phyloP scores from a whole-genome alignment of 805 yeast species.

The Spathaspora sp. region DNA sequence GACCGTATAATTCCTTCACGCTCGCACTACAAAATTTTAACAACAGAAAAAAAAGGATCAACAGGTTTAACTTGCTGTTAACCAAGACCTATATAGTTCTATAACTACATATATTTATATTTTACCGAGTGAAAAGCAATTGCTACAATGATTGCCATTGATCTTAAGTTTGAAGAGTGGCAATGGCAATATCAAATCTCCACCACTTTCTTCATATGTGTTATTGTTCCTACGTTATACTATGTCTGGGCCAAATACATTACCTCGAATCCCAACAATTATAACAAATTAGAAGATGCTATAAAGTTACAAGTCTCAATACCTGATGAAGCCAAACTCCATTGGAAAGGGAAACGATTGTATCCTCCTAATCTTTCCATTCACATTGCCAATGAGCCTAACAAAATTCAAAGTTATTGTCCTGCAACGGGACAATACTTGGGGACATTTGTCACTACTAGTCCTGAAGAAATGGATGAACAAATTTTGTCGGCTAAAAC shows the following conservation, averaged over 20 bases:
- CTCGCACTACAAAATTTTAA: too few relatives aligned
- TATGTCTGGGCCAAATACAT: constrained; percentile 34
- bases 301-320: constrained; percentile 50
- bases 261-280: constrained; percentile 35
- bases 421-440: constrained; percentile 94
- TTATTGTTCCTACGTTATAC: constrained; percentile 32
- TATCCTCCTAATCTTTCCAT: constrained; percentile 55
- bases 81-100: too few relatives aligned
- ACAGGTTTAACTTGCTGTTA: too few relatives aligned
- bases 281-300: constrained; percentile 41
- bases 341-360: constrained; percentile 87
- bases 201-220: constrained; percentile 39
- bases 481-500: constrained; percentile 48
- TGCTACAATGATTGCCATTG: constrained; percentile 36
- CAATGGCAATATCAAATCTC: constrained; percentile 46
- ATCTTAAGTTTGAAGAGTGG: constrained; percentile 34
- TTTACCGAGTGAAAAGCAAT: too few relatives aligned
- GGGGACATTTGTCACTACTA: constrained; percentile 65
- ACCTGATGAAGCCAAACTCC: constrained; percentile 79
- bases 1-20: neutral
- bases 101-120: too few relatives aligned
- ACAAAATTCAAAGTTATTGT: constrained; percentile 76
- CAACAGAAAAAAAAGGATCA: too few relatives aligned
- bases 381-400: constrained; percentile 58
- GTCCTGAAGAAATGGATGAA: constrained; percentile 67